These are phyloP conservation scores for Exophiala dermatitidis DNA, from an alignment of 2,329 filamentous ascomycete species.

Conservation along the genomic window DNA sequence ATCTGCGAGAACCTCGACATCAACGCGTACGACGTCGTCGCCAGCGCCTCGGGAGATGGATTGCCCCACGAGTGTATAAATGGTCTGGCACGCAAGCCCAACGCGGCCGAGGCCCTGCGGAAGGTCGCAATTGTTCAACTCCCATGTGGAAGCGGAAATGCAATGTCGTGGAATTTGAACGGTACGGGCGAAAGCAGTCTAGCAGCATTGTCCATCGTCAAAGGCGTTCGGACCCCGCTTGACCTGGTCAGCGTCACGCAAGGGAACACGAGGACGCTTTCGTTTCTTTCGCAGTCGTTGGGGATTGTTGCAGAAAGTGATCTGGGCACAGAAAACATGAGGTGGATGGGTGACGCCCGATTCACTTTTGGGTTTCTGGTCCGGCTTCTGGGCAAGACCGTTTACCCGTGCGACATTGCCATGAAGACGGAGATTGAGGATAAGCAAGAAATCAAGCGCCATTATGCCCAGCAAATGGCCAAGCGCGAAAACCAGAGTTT, in stretches of 20 bases:
- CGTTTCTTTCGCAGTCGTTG: slow-evolving; percentile 83
- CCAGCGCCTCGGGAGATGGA: slow-evolving; percentile 87
- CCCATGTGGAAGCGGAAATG: slow-evolving; percentile 90
- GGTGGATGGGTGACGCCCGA: slow-evolving; percentile 83
- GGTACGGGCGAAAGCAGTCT: slow-evolving; percentile 68
- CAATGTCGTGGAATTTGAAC: slow-evolving; percentile 81
- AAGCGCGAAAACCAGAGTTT: slow-evolving; percentile 34
- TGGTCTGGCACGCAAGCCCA: slow-evolving; percentile 67
- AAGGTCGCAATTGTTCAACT: slow-evolving; percentile 78
- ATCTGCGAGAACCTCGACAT: slow-evolving; percentile 70
- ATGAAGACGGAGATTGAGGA: slow-evolving; percentile 73
- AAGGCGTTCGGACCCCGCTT: slow-evolving; percentile 74
- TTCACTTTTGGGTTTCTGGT: slow-evolving; percentile 82
- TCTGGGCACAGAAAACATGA: slow-evolving; percentile 78
- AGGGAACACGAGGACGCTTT: slow-evolving; percentile 64
- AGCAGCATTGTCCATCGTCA: slow-evolving; percentile 77
- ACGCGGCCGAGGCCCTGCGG: slow-evolving; percentile 66
- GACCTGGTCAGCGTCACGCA: slow-evolving; percentile 87
- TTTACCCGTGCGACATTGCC: slow-evolving; percentile 84
- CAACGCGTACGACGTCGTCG: slow-evolving; percentile 72
- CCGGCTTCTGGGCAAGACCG: slow-evolving; percentile 64
- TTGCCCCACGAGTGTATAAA: slow-evolving; percentile 93
- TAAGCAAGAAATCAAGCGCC: slow-evolving; percentile 65
- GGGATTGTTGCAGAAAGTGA: slow-evolving; percentile 88
- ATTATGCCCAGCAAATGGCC: slow-evolving; percentile 54